Conservation (phyloP, 176 grass and related monocot genomes). For the Cenchrus fungigraminus region DNA sequence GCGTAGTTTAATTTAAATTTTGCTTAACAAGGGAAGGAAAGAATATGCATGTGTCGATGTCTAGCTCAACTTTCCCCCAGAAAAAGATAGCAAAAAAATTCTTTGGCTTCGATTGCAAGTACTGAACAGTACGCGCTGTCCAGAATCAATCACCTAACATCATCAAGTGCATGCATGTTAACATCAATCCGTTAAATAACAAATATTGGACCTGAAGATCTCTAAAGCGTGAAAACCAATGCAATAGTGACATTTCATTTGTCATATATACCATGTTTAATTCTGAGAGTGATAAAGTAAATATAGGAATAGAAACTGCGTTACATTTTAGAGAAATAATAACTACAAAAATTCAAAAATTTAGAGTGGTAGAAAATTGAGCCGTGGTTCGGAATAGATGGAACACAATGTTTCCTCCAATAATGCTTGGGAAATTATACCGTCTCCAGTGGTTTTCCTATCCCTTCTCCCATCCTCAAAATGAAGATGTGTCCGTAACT, state of each 20-base stretch:
- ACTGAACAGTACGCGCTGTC: constrained; percentile 53
- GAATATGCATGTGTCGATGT: constrained; percentile 9
- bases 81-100: constrained; percentile 50
- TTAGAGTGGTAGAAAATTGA: too few species aligned
- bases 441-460: too few species aligned
- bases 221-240: neutral
- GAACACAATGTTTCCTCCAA: too few species aligned
- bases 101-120: constrained; percentile 76
- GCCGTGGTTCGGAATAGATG: too few species aligned
- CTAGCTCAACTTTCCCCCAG: constrained; percentile 41
- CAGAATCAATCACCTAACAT: constrained; percentile 53
- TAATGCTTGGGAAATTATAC: too few species aligned
- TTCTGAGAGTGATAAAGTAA: too few species aligned
- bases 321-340: too few species aligned
- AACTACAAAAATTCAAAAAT: too few species aligned
- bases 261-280: neutral
- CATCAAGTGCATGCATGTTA: constrained; percentile 1
- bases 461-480: too few species aligned
- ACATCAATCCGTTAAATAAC: constrained; percentile 51
- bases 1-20: neutral
- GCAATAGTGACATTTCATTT: constrained; percentile 30
- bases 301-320: too few species aligned
- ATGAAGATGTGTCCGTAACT: too few species aligned
- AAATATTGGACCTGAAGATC: constrained; percentile 12
- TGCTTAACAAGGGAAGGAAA: neutral